phyloP scores from a whole-genome alignment of 2,329 filamentous ascomycete species.

The Fusarium tjaetaba region DNA sequence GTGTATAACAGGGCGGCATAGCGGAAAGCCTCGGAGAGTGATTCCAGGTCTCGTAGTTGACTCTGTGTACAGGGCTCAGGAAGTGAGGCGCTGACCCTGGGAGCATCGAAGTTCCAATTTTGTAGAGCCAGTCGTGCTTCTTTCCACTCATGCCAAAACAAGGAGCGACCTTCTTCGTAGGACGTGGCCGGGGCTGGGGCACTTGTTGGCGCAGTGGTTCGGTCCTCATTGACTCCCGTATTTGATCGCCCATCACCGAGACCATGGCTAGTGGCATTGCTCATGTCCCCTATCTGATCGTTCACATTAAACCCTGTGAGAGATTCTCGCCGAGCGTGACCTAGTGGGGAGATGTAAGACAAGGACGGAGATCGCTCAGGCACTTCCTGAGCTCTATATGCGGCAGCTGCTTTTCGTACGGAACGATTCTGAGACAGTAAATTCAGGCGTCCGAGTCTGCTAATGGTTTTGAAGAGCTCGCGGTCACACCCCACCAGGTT shows the following conservation, averaged over 20 bases:
- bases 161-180: conserved; percentile 67
- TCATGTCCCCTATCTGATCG: conserved; percentile 45
- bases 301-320: conserved; percentile 36
- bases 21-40: conserved; percentile 90
- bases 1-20: conserved; percentile 90
- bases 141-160: conserved; percentile 90
- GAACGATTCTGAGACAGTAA: conserved; percentile 77
- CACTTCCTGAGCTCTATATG: conserved; percentile 22
- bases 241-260: conserved; percentile 76
- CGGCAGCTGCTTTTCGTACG: conserved; percentile 53
- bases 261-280: conserved; percentile 60
- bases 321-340: conserved; percentile 54
- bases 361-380: conserved; percentile 50
- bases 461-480: conserved; percentile 85
- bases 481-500: conserved; percentile 90
- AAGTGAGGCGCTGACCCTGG: conserved; percentile 61
- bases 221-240: conserved; percentile 64
- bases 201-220: conserved; percentile 58
- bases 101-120: conserved; percentile 79
- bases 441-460: conserved; percentile 84
- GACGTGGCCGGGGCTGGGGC: conserved; percentile 52
- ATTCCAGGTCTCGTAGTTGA: conserved; percentile 78
- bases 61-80: conserved; percentile 62
- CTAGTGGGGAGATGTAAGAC: conserved; percentile 52
- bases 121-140: conserved; percentile 80